These are phyloP conservation scores for Taiozyma sp. DNA, from an alignment of 1,139 yeast genomes.

Conservation along the genomic window DNA sequence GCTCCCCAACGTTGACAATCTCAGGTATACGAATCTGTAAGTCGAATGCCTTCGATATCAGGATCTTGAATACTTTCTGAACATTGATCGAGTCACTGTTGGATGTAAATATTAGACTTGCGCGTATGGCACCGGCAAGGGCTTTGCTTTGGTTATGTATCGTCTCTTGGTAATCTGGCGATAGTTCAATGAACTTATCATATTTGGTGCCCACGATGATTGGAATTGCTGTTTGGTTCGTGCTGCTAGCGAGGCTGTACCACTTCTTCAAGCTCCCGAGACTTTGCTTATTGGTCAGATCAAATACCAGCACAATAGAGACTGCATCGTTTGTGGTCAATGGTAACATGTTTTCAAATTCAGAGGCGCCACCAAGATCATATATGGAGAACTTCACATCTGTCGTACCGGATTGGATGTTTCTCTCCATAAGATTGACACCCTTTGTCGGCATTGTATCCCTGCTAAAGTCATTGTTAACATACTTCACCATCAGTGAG, in stretches of 20 bases:
- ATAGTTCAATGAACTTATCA: constrained; percentile 77
- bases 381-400: constrained; percentile 89
- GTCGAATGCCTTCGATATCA: constrained; percentile 89
- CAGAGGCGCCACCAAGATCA: constrained; percentile 97
- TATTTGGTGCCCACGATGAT: constrained; percentile 91
- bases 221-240: constrained; percentile 89
- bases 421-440: constrained; percentile 92
- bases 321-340: constrained; percentile 92
- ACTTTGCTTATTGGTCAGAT: constrained; percentile 81
- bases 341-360: constrained; percentile 94
- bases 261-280: constrained; percentile 87
- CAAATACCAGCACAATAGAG: constrained; percentile 89
- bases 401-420: constrained; percentile 80
- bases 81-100: constrained; percentile 91
- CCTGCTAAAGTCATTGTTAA: constrained; percentile 89
- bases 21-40: constrained; percentile 81
- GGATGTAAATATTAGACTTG: constrained; percentile 86
- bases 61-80: constrained; percentile 89
- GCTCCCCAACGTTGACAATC: constrained; percentile 80
- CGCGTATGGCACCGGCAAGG: constrained; percentile 88
- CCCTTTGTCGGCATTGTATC: constrained; percentile 92
- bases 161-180: constrained; percentile 78
- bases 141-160: constrained; percentile 81
- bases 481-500: constrained; percentile 93
- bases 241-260: constrained; percentile 91